These are phyloP conservation scores for Kwoniella sp. DNA, from an alignment of 768 basidiomycete species.

Conservation along the genomic window DNA sequence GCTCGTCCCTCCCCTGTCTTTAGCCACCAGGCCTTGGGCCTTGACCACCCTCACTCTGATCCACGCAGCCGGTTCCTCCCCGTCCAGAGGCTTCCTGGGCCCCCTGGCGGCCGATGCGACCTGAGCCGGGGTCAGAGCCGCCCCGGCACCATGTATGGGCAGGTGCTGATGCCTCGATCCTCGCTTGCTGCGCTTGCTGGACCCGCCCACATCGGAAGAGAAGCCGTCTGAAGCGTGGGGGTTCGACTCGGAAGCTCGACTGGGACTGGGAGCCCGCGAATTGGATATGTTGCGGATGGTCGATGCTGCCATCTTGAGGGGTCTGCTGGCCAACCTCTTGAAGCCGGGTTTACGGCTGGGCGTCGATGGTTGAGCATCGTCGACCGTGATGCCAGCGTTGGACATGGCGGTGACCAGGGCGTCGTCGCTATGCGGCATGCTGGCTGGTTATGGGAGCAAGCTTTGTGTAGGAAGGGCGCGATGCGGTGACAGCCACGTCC, in stretches of 20 bases:
- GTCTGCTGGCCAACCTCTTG: constrained; percentile 37
- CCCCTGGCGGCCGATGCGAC: constrained; percentile 35
- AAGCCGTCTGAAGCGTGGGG: not conserved
- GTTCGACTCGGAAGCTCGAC: not conserved
- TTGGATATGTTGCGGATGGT: constrained; percentile 26
- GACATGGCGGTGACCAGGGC: constrained; percentile 3
- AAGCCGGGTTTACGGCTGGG: constrained; percentile 15
- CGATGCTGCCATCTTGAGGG: constrained; percentile 43
- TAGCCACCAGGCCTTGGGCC: constrained; percentile 44
- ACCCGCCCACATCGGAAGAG: not conserved
- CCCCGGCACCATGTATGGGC: not conserved
- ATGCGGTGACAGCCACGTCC: no score
- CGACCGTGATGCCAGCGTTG: not conserved
- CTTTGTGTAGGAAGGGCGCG: no score
- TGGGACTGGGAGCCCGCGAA: not conserved
- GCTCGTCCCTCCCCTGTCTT: constrained; percentile 42
- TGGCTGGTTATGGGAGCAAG: not conserved
- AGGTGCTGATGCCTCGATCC: constrained; percentile 14
- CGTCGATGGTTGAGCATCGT: no score
- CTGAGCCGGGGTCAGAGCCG: constrained; percentile 22
- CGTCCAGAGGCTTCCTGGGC: constrained; percentile 44
- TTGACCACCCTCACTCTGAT: constrained; percentile 46
- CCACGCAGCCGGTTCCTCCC: constrained; percentile 42
- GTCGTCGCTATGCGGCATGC: constrained; percentile 4
- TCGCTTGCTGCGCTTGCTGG: not conserved